Conservation (phyloP, 345 rosid species). For the Citrus medica region DNA sequence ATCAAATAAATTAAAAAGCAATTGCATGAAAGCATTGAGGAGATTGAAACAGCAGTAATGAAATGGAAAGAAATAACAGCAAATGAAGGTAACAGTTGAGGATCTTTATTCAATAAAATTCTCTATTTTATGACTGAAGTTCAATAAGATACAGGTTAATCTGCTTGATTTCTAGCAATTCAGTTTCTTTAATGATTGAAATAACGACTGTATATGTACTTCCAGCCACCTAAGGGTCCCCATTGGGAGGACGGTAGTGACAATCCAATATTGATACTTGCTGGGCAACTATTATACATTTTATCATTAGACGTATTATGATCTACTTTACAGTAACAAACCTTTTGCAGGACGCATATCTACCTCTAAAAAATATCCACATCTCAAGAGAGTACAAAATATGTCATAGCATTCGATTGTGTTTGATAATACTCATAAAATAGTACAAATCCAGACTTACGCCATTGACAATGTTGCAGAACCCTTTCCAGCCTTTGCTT, state of each 20-base stretch:
- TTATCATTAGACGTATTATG: not conserved
- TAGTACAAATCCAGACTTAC: slow-evolving; percentile 40
- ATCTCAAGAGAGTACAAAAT: not conserved
- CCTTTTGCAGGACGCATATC: not conserved
- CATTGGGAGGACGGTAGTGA: not conserved
- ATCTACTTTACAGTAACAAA: not conserved
- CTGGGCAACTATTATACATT: not conserved
- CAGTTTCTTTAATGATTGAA: not conserved
- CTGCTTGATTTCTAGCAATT: not conserved
- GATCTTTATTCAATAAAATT: no score
- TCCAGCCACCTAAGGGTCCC: not conserved
- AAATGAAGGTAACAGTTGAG: not conserved
- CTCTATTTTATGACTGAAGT: not conserved
- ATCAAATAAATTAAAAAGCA: not conserved
- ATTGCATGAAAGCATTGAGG: not conserved
- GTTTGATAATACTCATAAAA: not conserved
- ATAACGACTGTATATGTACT: not conserved
- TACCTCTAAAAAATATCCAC: not conserved
- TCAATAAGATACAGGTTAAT: not conserved
- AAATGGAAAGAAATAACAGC: not conserved
- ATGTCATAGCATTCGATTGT: not conserved
- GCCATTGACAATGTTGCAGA: slow-evolving; percentile 92
- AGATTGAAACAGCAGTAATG: not conserved
- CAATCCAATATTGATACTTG: not conserved
- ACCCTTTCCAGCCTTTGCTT: slow-evolving; percentile 94